Percentiles rank a stretch among this genome's conserved stretches.
phyloP scores from a whole-genome alignment of 495 filamentous ascomycete genomes.

The Penicillium pancosmium region DNA sequence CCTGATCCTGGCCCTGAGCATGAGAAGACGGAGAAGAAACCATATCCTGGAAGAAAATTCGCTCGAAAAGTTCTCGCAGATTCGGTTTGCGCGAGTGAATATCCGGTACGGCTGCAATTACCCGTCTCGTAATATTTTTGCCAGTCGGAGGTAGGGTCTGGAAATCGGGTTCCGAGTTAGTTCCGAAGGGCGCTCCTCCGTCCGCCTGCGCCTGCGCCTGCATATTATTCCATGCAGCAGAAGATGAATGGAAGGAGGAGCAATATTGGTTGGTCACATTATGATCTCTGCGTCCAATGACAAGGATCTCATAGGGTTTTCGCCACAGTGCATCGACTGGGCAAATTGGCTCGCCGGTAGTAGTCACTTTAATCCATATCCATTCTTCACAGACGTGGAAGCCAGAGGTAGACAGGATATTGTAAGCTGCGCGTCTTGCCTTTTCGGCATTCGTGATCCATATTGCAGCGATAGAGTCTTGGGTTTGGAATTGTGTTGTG shows the following conservation, averaged over 20 bases:
- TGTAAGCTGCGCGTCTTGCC: conserved; percentile 60
- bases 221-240: not conserved
- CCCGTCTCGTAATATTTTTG: conserved; percentile 37
- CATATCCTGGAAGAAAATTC: conserved; percentile 40
- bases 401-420: conserved; percentile 62
- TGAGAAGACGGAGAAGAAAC: conserved; percentile 8
- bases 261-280: too few species aligned
- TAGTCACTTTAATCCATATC: conserved; percentile 88
- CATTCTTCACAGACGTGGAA: conserved; percentile 77
- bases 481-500: not conserved
- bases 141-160: not conserved
- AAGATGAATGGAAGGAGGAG: too few species aligned
- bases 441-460: conserved; percentile 87
- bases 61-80: conserved; percentile 59
- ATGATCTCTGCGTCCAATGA: conserved; percentile 59
- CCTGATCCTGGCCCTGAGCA: too few species aligned
- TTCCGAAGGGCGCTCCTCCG: not conserved
- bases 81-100: conserved; percentile 90
- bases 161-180: not conserved
- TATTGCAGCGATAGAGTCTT: conserved; percentile 54
- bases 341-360: conserved; percentile 67
- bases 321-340: conserved; percentile 71
- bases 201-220: not conserved
- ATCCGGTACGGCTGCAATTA: conserved; percentile 83
- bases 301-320: conserved; percentile 83